Percentiles rank a stretch among this genome's conserved stretches.
Conservation (phyloP, 768 basidiomycete species). For the Naganishia friedmannii region DNA sequence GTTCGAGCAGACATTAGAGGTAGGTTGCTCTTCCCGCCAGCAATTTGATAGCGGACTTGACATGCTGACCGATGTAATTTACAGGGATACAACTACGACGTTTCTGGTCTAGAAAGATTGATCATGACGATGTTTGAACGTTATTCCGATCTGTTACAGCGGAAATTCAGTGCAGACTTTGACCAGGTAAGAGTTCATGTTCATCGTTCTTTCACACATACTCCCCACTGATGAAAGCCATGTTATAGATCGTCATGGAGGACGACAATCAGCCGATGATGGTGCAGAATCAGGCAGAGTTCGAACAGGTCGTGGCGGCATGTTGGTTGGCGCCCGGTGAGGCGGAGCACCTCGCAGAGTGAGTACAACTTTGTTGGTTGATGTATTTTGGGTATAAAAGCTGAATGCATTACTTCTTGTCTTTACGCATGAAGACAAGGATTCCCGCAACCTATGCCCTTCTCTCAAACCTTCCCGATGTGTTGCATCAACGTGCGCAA, state of each 20-base stretch:
- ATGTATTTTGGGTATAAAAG: neutral
- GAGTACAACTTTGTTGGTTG: constrained; percentile 23
- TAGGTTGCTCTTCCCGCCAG: constrained; percentile 49
- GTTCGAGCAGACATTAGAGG: constrained; percentile 91
- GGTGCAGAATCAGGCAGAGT: constrained; percentile 59
- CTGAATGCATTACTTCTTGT: neutral
- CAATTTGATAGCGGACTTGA: neutral
- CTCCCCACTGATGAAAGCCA: neutral
- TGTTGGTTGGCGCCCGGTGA: constrained; percentile 79
- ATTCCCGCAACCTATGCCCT: constrained; percentile 74
- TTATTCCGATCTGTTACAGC: constrained; percentile 76
- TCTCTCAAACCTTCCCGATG: constrained; percentile 92
- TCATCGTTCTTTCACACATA: neutral
- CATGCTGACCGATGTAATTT: neutral
- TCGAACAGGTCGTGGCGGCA: constrained; percentile 69
- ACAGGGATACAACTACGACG: constrained; percentile 82
- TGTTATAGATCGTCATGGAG: constrained; percentile 67
- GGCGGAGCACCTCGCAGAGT: constrained; percentile 56
- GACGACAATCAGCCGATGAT: constrained; percentile 91
- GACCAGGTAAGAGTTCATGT: constrained; percentile 62
- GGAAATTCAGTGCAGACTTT: constrained; percentile 75
- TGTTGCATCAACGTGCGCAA: constrained; percentile 87
- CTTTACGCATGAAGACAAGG: constrained; percentile 56
- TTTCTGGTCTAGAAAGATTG: constrained; percentile 74
- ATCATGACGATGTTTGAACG: constrained; percentile 86